Conservation (phyloP, 768 basidiomycete species). For the Baorangia bicolor region DNA sequence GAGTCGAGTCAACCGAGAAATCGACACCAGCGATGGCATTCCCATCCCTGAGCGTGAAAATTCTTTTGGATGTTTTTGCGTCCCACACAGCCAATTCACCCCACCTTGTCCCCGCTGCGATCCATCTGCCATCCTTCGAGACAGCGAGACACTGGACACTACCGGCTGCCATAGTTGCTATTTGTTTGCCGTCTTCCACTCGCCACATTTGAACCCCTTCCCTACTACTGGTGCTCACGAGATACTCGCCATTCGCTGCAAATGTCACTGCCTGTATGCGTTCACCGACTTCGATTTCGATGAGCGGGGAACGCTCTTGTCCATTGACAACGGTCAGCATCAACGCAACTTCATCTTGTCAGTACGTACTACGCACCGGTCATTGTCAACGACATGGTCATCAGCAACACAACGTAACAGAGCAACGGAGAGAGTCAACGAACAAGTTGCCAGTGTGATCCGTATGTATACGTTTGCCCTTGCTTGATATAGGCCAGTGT, state of each 20-base stretch:
- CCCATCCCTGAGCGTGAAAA: background rate
- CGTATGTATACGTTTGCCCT: background rate
- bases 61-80: background rate
- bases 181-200: too few relatives aligned
- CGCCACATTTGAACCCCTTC: too few relatives aligned
- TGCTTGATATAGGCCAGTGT: background rate
- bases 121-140: too few relatives aligned
- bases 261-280: too few relatives aligned
- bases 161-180: too few relatives aligned
- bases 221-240: too few relatives aligned
- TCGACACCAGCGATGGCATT: background rate
- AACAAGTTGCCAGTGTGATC: background rate
- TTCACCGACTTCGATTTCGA: too few relatives aligned
- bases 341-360: too few relatives aligned
- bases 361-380: background rate
- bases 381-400: background rate
- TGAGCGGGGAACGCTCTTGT: too few relatives aligned
- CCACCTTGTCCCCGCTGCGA: background rate
- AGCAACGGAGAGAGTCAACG: background rate
- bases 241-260: too few relatives aligned
- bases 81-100: background rate
- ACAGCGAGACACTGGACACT: too few relatives aligned
- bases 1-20: constrained; percentile 4
- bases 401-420: background rate
- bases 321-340: too few relatives aligned